Base-by-base conservation (phyloP, 1,284 basidiomycete species). In the Psilocybe mexicana region DNA sequence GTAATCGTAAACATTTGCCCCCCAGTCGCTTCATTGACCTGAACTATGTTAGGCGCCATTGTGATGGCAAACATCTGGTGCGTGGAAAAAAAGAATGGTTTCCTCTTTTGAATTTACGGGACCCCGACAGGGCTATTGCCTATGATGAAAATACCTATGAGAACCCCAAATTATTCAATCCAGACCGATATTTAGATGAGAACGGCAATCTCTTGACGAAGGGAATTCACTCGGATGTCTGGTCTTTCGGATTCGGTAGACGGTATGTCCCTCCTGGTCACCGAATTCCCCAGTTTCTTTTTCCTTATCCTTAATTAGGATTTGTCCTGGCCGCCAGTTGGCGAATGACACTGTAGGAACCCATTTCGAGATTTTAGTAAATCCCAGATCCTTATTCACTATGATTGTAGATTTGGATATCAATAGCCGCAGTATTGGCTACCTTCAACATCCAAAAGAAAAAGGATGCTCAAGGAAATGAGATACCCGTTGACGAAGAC, bases 101-200 rank as follows among this genome's bases (percentile, higher is more conserved):
- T 69, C 62, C 65, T 65, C 7, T 72, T 69, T 65, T 65, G 66
- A 6, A 63, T 63, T 52, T 63, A 72, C 36, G 18, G 18, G 18
- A 18, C 63, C 2, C 63, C 33, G 6, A 4, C 40, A 72, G 71
- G 69, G 68, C 67, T 2, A 71, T 74, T 61, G 53, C 68, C 8
- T 59, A 67, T 38, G 63, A 72, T 50, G 63, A 67, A 45, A 47
- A 51, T 10, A 56, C 62, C 2, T 72, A 70, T 52, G 58, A 67
- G 5, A 59, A 74, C 10, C 68, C 69, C 18, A 69, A 70, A 51
- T 52, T 53, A 10, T 76, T 76, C 60, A 67, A 66, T 51, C 74
- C 73, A 0, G 70, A 71, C 18, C 42, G 72, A 42, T 77, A 66
- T 58, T 58, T 74, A 40, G 53, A 59, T 4, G 40, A 63, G 3